phyloP scores from a whole-genome alignment of 352 stramenopile species.

The Phytopythium chamaehyphon region DNA sequence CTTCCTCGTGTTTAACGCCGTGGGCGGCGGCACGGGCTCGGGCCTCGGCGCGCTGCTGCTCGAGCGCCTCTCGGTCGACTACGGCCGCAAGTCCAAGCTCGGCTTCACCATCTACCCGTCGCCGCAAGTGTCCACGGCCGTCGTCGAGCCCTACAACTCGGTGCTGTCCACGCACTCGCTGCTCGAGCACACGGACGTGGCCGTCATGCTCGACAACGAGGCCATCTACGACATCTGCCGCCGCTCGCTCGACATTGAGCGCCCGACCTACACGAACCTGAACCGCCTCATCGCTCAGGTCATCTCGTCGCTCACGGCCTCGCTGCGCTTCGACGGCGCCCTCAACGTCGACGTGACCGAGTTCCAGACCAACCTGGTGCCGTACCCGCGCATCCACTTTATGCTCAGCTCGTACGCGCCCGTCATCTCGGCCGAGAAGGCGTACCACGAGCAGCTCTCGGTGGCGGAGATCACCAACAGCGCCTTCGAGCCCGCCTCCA shows the following conservation, averaged over 20 bases:
- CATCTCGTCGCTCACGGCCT: constrained; percentile 97
- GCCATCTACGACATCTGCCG: constrained; percentile 98
- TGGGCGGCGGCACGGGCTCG: constrained; percentile 96
- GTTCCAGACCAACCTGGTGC: constrained; percentile 99
- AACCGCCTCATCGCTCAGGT: constrained; percentile 98
- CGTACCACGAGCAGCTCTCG: constrained; percentile 96
- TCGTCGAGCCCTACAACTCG: constrained; percentile 98
- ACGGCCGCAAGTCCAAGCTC: constrained; percentile 98
- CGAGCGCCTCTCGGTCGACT: constrained; percentile 96
- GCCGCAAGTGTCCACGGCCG: constrained; percentile 94
- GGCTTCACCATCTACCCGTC: constrained; percentile 98
- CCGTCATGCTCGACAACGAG: constrained; percentile 98
- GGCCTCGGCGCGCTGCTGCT: constrained; percentile 96
- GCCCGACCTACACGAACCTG: constrained; percentile 99
- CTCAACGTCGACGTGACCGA: constrained; percentile 99
- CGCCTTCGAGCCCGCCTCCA: constrained; percentile 96
- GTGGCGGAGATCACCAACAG: constrained; percentile 98
- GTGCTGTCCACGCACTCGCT: constrained; percentile 97
- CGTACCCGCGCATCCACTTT: constrained; percentile 99
- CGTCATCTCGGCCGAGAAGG: constrained; percentile 97
- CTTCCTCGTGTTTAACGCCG: constrained; percentile 98
- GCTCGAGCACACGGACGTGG: constrained; percentile 97
- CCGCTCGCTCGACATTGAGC: constrained; percentile 96
- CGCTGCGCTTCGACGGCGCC: constrained; percentile 96
- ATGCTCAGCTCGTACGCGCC: constrained; percentile 98